Evolutionary conservation across 495 filamentous ascomycete genomes (phyloP).

Genomic region (Neurospora sp.): DNA sequence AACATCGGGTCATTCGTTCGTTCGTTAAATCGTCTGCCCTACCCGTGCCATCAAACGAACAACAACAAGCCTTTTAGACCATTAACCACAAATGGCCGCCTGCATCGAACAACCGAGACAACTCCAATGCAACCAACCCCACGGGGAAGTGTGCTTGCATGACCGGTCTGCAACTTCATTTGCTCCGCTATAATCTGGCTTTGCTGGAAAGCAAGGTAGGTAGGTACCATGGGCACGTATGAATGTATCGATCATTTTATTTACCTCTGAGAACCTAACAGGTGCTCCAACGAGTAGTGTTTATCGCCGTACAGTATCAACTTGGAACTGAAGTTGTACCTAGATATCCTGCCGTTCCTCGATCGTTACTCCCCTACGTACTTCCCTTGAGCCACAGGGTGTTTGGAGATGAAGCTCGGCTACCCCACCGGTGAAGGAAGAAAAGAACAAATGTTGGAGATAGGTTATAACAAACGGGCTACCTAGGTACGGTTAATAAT

Average conservation of each 20-base stretch:
- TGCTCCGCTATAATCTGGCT: neutral
- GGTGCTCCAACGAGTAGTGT: too few species aligned
- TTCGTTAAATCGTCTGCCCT: neutral
- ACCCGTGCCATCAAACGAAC: neutral
- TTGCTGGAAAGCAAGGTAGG: neutral
- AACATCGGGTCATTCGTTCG: neutral
- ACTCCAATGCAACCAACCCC: neutral
- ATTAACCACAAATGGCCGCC: neutral
- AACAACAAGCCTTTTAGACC: neutral
- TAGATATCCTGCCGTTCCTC: neutral
- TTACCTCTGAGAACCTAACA: too few species aligned
- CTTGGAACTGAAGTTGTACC: too few species aligned
- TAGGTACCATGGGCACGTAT: neutral
- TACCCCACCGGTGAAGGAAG: neutral
- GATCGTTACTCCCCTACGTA: neutral
- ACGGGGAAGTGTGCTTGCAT: neutral
- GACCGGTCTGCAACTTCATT: neutral
- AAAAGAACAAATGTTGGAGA: neutral
- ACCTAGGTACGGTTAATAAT: neutral
- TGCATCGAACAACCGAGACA: neutral
- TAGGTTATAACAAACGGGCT: neutral
- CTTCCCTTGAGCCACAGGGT: neutral
- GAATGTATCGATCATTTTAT: neutral
- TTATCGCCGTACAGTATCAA: too few species aligned
- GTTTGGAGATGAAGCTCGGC: neutral